Evolutionary conservation across 305 asterid species (phyloP), one percentile per base, ranked within the genome.

Genomic region (Fraxinus ornus): DNA sequence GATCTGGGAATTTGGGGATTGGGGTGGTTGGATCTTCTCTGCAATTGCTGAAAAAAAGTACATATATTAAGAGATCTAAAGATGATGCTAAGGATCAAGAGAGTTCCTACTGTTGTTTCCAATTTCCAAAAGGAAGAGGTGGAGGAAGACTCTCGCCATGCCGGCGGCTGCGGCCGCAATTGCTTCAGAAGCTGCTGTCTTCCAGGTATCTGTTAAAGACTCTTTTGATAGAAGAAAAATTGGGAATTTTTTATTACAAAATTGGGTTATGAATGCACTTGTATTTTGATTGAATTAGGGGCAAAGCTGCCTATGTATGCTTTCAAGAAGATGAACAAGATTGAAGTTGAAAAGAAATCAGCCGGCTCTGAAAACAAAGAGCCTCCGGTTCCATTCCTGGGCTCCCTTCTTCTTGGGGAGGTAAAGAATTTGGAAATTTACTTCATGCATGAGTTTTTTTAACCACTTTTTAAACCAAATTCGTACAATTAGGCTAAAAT

Each of bases 91-190:
- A 91, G 88, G 75, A 92, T 95, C 80, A 95, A 93, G 89, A 93
- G 98, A 85, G 98, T 95, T 87, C 97, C 98, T 77, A 95, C 98
- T 24, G 91, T 95, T 81, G 90, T 95, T 72, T 95, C 98, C 41
- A 95, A 91, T 81, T 92, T 89, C 90, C 98, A 93, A 84, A 92
- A 91, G 89, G 97, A 91, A 30, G 98, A 92, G 74, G 87, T 80
- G 75, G 91, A 84, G 47, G 98, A 88, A 36, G 90, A 87, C 76
- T 86, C 47, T 41, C 88, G 85, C 86, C 87, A 68, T 28, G 89
- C 85, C 10, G 80, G 87, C n/a, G 97, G 98, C 71, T 95, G 98
- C 82, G 98, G 98, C 83, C 93, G 98, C 30, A 92, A 95, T 87
- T 95, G 98, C 89, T 89, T 95, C 86, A 79, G 94, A 70, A 88